Conservation (phyloP, 2,329 filamentous ascomycete species). For the Beauveria sp. region DNA sequence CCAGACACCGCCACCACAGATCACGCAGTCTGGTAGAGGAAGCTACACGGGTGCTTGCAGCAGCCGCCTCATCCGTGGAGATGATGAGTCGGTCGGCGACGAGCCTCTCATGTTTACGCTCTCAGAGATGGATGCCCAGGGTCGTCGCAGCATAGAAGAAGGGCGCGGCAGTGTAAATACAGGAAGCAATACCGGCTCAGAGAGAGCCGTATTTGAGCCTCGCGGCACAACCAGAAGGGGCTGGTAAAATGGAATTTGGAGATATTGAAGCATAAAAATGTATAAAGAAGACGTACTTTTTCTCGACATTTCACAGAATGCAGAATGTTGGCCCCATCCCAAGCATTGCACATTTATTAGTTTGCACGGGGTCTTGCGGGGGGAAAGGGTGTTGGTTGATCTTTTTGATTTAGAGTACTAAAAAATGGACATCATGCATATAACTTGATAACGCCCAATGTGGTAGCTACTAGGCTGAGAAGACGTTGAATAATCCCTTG, state of each 20-base stretch:
- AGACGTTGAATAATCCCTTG: too few species aligned
- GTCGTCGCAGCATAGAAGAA: constrained; percentile 53
- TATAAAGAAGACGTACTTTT: not conserved
- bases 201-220: constrained; percentile 32
- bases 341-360: not conserved
- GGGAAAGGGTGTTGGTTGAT: too few species aligned
- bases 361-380: not conserved
- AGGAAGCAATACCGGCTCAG: constrained; percentile 28
- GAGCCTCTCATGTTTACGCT: constrained; percentile 67
- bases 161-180: constrained; percentile 24
- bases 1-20: constrained; percentile 30
- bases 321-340: not conserved
- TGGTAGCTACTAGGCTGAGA: too few species aligned
- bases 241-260: constrained; percentile 22
- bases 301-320: not conserved
- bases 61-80: constrained; percentile 30
- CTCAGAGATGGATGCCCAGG: constrained; percentile 58
- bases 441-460: too few species aligned
- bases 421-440: too few species aligned
- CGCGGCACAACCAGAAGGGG: constrained; percentile 28
- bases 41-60: constrained; percentile 37
- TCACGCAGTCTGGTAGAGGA: constrained; percentile 32
- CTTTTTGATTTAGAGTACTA: too few species aligned
- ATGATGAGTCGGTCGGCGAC: constrained; percentile 50
- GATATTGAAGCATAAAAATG: not conserved